A percentile compares a stretch with the other conserved stretches of the same genome.
Conservation (phyloP, 2,329 filamentous ascomycete species). For the Colletotrichum sojae region DNA sequence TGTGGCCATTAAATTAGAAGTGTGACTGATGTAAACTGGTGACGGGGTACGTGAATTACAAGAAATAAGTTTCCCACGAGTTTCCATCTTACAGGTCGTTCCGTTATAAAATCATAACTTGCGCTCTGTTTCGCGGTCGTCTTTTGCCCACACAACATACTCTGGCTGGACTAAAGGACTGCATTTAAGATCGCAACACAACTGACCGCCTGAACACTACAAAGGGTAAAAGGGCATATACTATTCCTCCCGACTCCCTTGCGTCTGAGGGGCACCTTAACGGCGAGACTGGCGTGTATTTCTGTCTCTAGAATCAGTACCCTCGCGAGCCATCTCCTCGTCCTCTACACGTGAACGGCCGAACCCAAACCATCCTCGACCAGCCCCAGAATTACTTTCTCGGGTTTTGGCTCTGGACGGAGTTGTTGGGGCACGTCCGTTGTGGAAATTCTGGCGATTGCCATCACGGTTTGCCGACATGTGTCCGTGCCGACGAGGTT, state of each 20-base stretch:
- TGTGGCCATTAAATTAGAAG: no score
- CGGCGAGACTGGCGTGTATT: constrained; percentile 2
- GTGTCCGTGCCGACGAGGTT: constrained; percentile 35
- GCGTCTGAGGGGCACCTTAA: not conserved
- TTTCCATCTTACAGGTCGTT: no score
- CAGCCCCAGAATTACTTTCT: constrained; percentile 12
- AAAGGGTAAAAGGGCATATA: not conserved
- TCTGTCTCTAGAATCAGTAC: constrained; percentile 15
- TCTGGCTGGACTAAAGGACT: no score
- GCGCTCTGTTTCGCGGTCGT: no score
- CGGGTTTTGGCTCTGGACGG: constrained; percentile 30
- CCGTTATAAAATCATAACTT: no score
- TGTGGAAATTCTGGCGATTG: constrained; percentile 9
- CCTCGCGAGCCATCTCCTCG: constrained; percentile 33
- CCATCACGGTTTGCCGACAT: constrained; percentile 35
- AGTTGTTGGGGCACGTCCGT: constrained; percentile 27
- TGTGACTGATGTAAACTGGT: no score
- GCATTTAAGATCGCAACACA: not conserved
- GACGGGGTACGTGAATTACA: no score
- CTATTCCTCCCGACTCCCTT: not conserved
- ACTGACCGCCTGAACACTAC: not conserved
- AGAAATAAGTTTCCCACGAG: no score
- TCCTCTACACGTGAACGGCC: constrained; percentile 33
- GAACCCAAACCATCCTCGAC: constrained; percentile 38
- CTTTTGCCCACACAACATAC: no score